Conservation (phyloP, 805 yeast species). For the Candida stauntonica region DNA sequence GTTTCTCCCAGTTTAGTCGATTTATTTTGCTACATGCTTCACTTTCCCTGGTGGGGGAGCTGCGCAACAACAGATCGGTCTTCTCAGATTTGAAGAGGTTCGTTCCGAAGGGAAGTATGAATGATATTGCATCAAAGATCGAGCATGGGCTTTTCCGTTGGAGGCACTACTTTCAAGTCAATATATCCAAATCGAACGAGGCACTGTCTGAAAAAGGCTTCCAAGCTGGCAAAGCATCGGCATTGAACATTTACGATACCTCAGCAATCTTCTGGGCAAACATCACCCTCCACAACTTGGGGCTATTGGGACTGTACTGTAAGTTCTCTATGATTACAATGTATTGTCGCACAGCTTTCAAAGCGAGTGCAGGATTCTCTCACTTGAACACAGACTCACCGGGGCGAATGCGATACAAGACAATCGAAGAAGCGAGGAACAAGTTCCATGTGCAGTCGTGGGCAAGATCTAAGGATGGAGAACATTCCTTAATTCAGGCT, state of each 20-base stretch:
- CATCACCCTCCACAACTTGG: conserved; percentile 25
- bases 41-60: conserved; percentile 26
- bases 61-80: conserved; percentile 24
- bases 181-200: conserved; percentile 26
- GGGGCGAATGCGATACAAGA: conserved; percentile 13
- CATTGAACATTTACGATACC: conserved; percentile 31
- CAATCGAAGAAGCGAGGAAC: conserved; percentile 18
- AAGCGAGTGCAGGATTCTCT: neutral
- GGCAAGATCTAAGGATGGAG: conserved; percentile 28
- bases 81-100: conserved; percentile 23
- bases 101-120: conserved; percentile 24
- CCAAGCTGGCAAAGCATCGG: neutral
- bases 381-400: conserved; percentile 6
- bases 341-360: conserved; percentile 9
- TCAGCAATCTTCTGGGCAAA: conserved; percentile 34
- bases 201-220: conserved; percentile 4
- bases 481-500: conserved; percentile 24
- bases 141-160: conserved; percentile 30
- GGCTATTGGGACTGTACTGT: conserved; percentile 27
- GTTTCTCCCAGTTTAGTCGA: conserved; percentile 33
- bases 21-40: conserved; percentile 33
- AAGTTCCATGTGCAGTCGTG: conserved; percentile 20
- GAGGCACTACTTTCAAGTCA: conserved; percentile 31
- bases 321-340: conserved; percentile 21
- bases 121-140: conserved; percentile 27